Evolutionary conservation across 345 rosid genomes (phyloP).

Genomic region (Laguncularia racemosa): DNA sequence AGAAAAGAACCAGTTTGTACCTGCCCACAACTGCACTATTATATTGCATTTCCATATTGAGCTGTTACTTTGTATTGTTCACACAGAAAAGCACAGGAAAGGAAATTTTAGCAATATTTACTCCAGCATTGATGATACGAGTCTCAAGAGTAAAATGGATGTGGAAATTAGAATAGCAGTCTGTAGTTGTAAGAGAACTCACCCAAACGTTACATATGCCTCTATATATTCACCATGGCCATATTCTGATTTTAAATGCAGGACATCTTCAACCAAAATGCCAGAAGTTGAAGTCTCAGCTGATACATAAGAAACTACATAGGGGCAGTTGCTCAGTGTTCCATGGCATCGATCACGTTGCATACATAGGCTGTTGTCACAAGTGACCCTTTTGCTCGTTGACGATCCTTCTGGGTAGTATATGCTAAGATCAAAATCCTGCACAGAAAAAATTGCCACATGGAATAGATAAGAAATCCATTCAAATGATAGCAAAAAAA

Average conservation of each 20-base stretch:
- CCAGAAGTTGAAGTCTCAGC: constrained; percentile 86
- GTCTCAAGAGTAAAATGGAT: too few species aligned
- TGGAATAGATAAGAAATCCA: not conserved
- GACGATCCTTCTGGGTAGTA: constrained; percentile 61
- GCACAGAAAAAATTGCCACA: constrained; percentile 4
- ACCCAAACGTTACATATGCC: constrained; percentile 76
- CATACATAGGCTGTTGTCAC: constrained; percentile 57
- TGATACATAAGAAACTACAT: constrained; percentile 66
- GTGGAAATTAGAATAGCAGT: too few species aligned
- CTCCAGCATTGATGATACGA: too few species aligned
- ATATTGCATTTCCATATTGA: constrained; percentile 21
- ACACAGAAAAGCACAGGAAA: not conserved
- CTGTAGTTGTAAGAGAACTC: constrained; percentile 9
- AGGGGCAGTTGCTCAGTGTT: constrained; percentile 73
- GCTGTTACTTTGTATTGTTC: not conserved
- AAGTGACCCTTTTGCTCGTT: constrained; percentile 69
- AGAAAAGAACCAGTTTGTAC: constrained; percentile 88
- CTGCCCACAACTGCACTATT: constrained; percentile 84
- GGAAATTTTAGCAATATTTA: not conserved
- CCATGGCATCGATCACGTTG: constrained; percentile 54
- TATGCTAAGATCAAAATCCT: constrained; percentile 71
- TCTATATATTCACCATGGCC: constrained; percentile 33
- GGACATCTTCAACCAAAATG: constrained; percentile 67
- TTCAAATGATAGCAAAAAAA: constrained; percentile 5
- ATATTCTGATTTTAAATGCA: constrained; percentile 58